These are phyloP conservation scores for Globisporangium nagaii DNA, from an alignment of 352 stramenopile species.

Conservation along the genomic window DNA sequence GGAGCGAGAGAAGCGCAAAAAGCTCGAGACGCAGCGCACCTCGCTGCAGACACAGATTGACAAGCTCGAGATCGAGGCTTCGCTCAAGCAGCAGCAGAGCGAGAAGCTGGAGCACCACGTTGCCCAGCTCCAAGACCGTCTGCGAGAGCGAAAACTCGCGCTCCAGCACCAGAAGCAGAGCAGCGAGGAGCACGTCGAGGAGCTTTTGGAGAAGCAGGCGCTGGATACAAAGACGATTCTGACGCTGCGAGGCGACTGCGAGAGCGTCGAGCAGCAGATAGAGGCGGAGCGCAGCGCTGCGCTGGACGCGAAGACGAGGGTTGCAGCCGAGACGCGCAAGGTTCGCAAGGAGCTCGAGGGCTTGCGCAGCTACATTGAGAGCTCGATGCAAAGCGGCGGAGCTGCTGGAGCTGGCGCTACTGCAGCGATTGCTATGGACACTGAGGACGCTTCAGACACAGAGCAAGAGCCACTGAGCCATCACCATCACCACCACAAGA, in stretches of 20 bases:
- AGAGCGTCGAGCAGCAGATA: constrained; percentile 22
- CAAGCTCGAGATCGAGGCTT: constrained; percentile 21
- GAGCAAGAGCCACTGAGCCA: background rate
- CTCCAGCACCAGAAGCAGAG: constrained; percentile 38
- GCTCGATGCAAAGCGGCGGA: constrained; percentile 13
- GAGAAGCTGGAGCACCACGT: constrained; percentile 29
- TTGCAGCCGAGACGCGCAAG: constrained; percentile 21
- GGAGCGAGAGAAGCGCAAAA: constrained; percentile 50
- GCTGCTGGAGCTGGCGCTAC: background rate
- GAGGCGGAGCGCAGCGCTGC: constrained; percentile 13
- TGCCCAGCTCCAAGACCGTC: constrained; percentile 29
- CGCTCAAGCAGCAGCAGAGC: constrained; percentile 27
- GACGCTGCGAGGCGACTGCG: constrained; percentile 29
- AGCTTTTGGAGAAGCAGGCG: constrained; percentile 28
- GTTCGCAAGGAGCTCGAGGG: constrained; percentile 37
- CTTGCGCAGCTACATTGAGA: constrained; percentile 43
- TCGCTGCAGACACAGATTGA: constrained; percentile 33
- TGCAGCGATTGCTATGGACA: background rate
- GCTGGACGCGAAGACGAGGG: constrained; percentile 17
- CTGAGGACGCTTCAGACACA: background rate
- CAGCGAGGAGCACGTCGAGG: constrained; percentile 23
- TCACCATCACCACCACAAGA: constrained; percentile 1
- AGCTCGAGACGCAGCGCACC: constrained; percentile 28
- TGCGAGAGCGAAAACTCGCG: constrained; percentile 38
- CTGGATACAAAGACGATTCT: constrained; percentile 32